These are phyloP conservation scores for Camillea tinctor DNA, from an alignment of 2,329 filamentous ascomycete species.

Conservation along the genomic window DNA sequence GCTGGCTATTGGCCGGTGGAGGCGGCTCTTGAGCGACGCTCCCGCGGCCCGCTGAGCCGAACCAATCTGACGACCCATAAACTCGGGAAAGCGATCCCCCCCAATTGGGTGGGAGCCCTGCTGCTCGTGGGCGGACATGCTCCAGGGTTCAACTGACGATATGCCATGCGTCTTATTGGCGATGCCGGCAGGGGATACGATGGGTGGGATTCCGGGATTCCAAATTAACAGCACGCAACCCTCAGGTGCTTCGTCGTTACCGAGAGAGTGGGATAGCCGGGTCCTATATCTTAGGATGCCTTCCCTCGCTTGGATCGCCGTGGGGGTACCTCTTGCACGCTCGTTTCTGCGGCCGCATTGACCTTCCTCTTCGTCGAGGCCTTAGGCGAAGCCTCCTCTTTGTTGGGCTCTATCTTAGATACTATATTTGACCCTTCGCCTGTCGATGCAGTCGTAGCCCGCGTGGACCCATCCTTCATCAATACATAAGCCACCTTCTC, in stretches of 20 bases:
- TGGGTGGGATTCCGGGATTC: slow-evolving; percentile 15
- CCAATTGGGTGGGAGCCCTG: slow-evolving; percentile 19
- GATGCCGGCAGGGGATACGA: slow-evolving; percentile 9
- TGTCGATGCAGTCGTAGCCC: slow-evolving; percentile 1
- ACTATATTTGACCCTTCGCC: slow-evolving; percentile 8
- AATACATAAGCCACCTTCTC: slow-evolving; percentile 72
- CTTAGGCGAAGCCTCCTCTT: slow-evolving; percentile 2
- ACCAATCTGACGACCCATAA: slow-evolving; percentile 1
- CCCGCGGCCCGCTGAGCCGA: slow-evolving; percentile 30
- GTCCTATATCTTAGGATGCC: slow-evolving; percentile 12
- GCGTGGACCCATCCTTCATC: slow-evolving; percentile 41
- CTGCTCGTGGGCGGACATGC: slow-evolving; percentile 8
- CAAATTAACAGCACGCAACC: slow-evolving; percentile 17
- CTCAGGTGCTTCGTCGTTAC: slow-evolving; percentile 2
- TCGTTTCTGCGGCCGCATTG: slow-evolving; percentile 12
- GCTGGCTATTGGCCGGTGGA: slow-evolving; percentile 16
- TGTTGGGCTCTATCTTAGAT: not conserved
- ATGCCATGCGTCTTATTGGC: slow-evolving; percentile 18
- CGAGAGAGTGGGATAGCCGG: not conserved
- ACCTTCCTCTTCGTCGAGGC: slow-evolving; percentile 22
- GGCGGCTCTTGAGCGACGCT: slow-evolving; percentile 23
- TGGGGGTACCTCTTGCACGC: slow-evolving; percentile 16
- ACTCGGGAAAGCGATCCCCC: slow-evolving; percentile 27
- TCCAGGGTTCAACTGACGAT: slow-evolving; percentile 20
- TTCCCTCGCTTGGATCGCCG: slow-evolving; percentile 31